Percentiles rank a stretch among this genome's conserved stretches.
These are phyloP conservation scores for Penicillium expansum DNA, from an alignment of 2,329 filamentous ascomycete genomes.

Conservation along the genomic window DNA sequence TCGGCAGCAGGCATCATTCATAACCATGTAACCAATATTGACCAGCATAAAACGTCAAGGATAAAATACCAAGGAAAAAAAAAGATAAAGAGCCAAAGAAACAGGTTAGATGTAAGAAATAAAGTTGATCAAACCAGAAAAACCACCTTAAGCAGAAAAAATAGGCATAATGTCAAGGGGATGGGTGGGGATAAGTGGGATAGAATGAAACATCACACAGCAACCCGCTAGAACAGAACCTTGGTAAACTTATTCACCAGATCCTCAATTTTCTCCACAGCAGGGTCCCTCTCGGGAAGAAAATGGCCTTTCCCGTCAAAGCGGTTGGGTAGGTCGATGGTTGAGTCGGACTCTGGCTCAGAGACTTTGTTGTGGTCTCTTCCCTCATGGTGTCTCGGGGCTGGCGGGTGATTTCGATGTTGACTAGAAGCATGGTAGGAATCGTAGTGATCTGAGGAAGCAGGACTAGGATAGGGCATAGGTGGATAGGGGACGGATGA, in stretches of 20 bases:
- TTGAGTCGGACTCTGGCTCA: constrained; percentile 42
- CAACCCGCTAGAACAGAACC: constrained; percentile 21
- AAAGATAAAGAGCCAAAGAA: neutral
- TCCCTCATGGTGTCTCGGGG: neutral
- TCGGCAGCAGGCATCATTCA: constrained; percentile 6
- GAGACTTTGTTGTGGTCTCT: constrained; percentile 3
- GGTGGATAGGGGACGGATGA: constrained; percentile 23
- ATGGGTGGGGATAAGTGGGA: neutral
- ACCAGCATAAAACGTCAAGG: neutral
- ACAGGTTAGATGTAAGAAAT: neutral
- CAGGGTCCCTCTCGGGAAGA: constrained; percentile 34
- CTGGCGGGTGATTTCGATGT: constrained; percentile 2
- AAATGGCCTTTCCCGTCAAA: constrained; percentile 44
- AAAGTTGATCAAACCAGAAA: neutral
- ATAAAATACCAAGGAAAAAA: constrained; percentile 6
- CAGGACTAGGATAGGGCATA: constrained; percentile 9
- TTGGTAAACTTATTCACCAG: constrained; percentile 34
- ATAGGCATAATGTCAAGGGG: neutral
- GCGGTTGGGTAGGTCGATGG: constrained; percentile 44
- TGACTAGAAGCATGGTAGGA: constrained; percentile 3
- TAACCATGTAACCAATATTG: neutral
- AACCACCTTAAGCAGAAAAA: neutral
- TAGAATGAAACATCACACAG: neutral
- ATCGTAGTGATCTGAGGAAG: constrained; percentile 3
- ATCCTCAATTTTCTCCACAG: constrained; percentile 37